Evolutionary conservation across 2,329 filamentous ascomycete species (phyloP).

Genomic region (Colletotrichum sp.): DNA sequence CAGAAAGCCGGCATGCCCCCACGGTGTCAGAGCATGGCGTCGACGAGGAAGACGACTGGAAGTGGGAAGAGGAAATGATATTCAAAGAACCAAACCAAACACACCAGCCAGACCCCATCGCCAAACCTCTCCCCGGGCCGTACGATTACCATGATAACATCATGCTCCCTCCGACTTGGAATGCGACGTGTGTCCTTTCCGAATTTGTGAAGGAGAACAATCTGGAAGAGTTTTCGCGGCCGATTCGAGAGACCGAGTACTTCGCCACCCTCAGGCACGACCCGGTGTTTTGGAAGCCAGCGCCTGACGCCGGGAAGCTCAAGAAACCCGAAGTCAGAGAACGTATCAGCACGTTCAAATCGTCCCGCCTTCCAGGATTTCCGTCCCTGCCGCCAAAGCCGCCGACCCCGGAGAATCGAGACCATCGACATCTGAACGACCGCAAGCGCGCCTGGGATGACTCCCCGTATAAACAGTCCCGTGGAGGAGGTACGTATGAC

Average conservation of each 20-base stretch:
- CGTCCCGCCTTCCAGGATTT: slow-evolving; percentile 10
- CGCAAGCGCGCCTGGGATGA: slow-evolving; percentile 18
- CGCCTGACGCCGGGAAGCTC: not conserved
- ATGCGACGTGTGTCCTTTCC: slow-evolving; percentile 48
- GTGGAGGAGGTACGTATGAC: not conserved
- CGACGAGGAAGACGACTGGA: slow-evolving; percentile 35
- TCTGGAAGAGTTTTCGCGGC: slow-evolving; percentile 44
- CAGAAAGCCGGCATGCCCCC: not conserved
- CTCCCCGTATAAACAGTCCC: not conserved
- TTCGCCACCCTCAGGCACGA: slow-evolving; percentile 48
- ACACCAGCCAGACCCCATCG: slow-evolving; percentile 51
- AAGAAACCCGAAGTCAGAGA: not conserved
- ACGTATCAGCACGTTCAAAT: slow-evolving; percentile 1
- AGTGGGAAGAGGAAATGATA: slow-evolving; percentile 43
- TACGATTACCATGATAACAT: slow-evolving; percentile 47
- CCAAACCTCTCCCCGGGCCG: slow-evolving; percentile 44
- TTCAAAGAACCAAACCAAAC: slow-evolving; percentile 39
- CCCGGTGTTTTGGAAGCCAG: slow-evolving; percentile 42
- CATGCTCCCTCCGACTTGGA: slow-evolving; percentile 49
- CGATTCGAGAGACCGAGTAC: slow-evolving; percentile 43
- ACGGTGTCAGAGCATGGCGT: not conserved
- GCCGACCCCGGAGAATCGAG: slow-evolving; percentile 4
- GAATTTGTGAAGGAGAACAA: slow-evolving; percentile 49
- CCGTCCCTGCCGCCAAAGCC: slow-evolving; percentile 15
- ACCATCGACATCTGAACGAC: not conserved